Evolutionary conservation across 129 eudicot species (phyloP).

Genomic region (Saposhnikovia divaricata): DNA sequence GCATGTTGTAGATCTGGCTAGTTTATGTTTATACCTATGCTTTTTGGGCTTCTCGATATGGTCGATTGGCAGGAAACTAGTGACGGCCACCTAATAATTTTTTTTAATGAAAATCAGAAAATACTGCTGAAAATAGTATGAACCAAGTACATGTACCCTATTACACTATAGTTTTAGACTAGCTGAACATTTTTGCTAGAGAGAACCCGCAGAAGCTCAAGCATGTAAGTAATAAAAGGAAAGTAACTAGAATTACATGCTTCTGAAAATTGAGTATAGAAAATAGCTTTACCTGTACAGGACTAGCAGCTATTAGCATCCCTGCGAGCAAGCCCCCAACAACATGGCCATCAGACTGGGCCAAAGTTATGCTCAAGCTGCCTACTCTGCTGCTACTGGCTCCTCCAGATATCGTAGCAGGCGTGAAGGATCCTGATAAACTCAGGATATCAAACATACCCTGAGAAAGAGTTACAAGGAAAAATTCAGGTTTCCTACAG

Average conservation of each 20-base stretch:
- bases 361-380: slow-evolving; percentile 50
- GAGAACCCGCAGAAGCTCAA: not conserved
- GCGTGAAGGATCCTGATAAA: slow-evolving; percentile 63
- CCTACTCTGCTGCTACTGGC: slow-evolving; percentile 37
- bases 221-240: not conserved
- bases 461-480: slow-evolving; percentile 26
- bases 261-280: not conserved
- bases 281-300: slow-evolving; percentile 50
- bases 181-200: not conserved
- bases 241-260: not conserved
- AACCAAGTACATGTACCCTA: not conserved
- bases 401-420: slow-evolving; percentile 36
- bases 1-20: not conserved
- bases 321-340: slow-evolving; percentile 85
- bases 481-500: not conserved
- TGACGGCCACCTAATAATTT: slow-evolving; percentile 47
- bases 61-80: slow-evolving; percentile 48
- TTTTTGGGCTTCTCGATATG: slow-evolving; percentile 44
- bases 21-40: slow-evolving; percentile 27
- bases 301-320: slow-evolving; percentile 57
- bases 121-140: not conserved
- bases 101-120: not conserved
- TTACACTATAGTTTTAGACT: not conserved
- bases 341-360: slow-evolving; percentile 65
- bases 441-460: slow-evolving; percentile 70